These are phyloP conservation scores for Calocybe gangraenosa DNA, from an alignment of 768 basidiomycete genomes.

Conservation along the genomic window DNA sequence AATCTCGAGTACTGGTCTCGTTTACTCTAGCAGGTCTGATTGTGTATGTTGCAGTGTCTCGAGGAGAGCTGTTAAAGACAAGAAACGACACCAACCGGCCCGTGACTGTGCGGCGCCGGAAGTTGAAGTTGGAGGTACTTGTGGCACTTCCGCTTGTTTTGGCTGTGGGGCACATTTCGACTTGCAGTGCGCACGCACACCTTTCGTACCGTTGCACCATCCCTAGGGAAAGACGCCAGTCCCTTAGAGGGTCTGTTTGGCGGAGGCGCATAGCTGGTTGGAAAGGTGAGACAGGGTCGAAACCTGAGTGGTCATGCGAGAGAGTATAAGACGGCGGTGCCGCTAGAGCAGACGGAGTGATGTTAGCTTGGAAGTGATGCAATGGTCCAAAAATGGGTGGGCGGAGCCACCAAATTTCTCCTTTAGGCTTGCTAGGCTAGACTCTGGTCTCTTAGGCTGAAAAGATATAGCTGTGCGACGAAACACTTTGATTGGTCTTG, in stretches of 20 bases:
- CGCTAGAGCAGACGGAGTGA: constrained; percentile 16
- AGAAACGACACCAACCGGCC: constrained; percentile 30
- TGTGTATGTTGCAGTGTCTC: constrained; percentile 22
- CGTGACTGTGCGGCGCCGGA: constrained; percentile 1
- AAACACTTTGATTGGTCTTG: constrained; percentile 25
- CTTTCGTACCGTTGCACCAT: no score
- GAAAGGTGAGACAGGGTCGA: constrained; percentile 13
- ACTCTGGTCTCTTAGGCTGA: constrained; percentile 22
- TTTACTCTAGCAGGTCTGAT: constrained; percentile 9
- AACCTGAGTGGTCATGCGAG: constrained; percentile 19
- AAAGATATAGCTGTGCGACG: constrained; percentile 28
- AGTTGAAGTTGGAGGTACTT: constrained; percentile 19
- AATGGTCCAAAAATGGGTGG: constrained; percentile 3
- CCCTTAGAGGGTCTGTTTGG: constrained; percentile 6
- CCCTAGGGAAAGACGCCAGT: background rate
- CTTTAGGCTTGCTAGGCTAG: constrained; percentile 22
- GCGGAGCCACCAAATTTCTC: constrained; percentile 14
- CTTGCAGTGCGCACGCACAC: no score
- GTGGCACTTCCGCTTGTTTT: background rate
- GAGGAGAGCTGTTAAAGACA: constrained; percentile 31
- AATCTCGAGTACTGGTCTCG: constrained; percentile 28
- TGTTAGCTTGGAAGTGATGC: constrained; percentile 12
- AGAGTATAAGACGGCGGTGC: constrained; percentile 28
- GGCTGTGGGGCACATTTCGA: background rate
- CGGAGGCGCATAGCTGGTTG: constrained; percentile 23